Evolutionary conservation across 495 filamentous ascomycete species (phyloP).

Genomic region (Neurospora discreta): DNA sequence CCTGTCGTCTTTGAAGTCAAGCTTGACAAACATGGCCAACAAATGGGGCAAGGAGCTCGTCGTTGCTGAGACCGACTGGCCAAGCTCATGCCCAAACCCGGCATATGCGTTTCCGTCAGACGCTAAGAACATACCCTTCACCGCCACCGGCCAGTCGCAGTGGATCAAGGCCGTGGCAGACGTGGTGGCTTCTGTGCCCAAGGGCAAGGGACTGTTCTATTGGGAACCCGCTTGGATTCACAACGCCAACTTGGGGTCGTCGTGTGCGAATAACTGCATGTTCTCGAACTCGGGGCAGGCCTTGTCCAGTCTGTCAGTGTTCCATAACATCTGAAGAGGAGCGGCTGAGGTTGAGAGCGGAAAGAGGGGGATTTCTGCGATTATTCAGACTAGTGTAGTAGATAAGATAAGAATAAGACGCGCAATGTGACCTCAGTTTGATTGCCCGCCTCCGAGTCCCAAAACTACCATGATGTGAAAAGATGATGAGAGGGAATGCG

Average conservation of each 20-base stretch:
- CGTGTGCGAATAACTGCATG: slow-evolving; percentile 37
- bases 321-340: slow-evolving; percentile 11
- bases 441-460: background rate
- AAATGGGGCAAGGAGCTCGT: slow-evolving; percentile 49
- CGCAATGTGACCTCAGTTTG: background rate
- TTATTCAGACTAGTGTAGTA: background rate
- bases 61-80: slow-evolving; percentile 61
- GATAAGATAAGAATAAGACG: background rate
- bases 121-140: slow-evolving; percentile 45
- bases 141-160: slow-evolving; percentile 45
- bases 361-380: background rate
- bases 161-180: slow-evolving; percentile 45
- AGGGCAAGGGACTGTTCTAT: slow-evolving; percentile 51
- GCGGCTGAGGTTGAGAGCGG: background rate
- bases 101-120: slow-evolving; percentile 47
- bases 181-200: slow-evolving; percentile 39
- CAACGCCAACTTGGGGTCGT: slow-evolving; percentile 48
- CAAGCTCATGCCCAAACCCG: slow-evolving; percentile 45
- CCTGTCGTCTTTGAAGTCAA: slow-evolving; percentile 41
- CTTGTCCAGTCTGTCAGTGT: slow-evolving; percentile 23
- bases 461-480: background rate
- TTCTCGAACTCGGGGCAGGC: slow-evolving; percentile 24
- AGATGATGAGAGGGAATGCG: background rate
- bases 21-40: slow-evolving; percentile 46
- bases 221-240: slow-evolving; percentile 64